Evolutionary conservation across 2,329 filamentous ascomycete genomes (phyloP).

Genomic region (Fusarium odoratissimum): DNA sequence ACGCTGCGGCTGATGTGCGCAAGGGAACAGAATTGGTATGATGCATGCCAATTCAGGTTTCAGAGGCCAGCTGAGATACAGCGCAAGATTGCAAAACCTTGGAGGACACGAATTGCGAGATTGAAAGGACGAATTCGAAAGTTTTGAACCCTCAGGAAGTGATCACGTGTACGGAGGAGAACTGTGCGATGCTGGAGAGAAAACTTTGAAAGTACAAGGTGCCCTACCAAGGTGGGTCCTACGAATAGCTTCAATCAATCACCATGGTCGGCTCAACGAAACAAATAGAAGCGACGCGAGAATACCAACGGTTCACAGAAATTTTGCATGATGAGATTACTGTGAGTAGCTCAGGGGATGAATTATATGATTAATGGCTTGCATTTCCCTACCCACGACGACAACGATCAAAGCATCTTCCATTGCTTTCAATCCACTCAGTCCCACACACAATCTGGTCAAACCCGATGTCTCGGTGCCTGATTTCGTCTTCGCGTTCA

Average conservation of each 20-base stretch:
- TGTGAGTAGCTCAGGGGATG: neutral
- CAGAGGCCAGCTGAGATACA: neutral
- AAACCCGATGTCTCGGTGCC: neutral
- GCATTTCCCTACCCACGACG: neutral
- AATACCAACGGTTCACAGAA: neutral
- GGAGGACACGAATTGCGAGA: neutral
- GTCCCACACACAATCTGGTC: neutral
- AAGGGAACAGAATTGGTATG: neutral
- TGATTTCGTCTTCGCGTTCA: too few species aligned
- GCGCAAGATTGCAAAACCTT: too few species aligned
- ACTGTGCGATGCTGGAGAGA: neutral
- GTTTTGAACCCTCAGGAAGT: neutral
- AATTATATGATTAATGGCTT: neutral
- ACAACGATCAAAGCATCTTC: too few species aligned
- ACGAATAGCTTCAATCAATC: neutral
- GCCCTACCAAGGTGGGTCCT: neutral
- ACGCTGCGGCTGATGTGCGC: neutral
- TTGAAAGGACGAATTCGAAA: too few species aligned
- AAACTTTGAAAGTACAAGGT: neutral
- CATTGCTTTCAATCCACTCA: neutral
- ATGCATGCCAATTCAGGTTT: neutral
- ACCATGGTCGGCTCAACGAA: neutral
- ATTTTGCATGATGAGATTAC: accelerated
- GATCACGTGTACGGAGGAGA: too few species aligned
- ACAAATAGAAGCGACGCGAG: neutral